Conservation (phyloP, 2,329 filamentous ascomycete genomes). For the Phyllosticta paracitricarpa region DNA sequence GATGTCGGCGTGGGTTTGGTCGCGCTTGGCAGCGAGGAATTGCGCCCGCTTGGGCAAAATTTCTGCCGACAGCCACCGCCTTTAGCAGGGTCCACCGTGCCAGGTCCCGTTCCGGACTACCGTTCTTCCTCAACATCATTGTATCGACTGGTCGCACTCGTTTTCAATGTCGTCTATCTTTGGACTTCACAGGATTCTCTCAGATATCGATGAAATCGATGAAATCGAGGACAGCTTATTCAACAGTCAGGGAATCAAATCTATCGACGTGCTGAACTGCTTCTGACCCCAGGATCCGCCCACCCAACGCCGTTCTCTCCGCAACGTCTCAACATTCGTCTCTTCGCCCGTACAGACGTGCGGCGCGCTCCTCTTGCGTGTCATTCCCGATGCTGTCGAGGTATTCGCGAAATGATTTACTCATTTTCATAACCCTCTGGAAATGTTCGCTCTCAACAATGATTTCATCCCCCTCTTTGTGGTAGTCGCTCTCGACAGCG, state of each 20-base stretch:
- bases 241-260: too few relatives aligned
- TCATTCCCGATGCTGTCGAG: conserved; percentile 3
- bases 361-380: background rate
- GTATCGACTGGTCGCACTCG: too few relatives aligned
- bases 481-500: background rate
- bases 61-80: background rate
- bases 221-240: too few relatives aligned
- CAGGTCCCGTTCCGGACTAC: too few relatives aligned
- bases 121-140: too few relatives aligned
- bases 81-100: too few relatives aligned
- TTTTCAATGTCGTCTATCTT: too few relatives aligned
- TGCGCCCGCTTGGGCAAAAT: background rate
- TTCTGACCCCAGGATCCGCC: too few relatives aligned
- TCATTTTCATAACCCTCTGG: conserved; percentile 5
- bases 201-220: too few relatives aligned
- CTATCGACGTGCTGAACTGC: too few relatives aligned
- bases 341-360: background rate
- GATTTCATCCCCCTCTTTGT: background rate
- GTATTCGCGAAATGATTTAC: conserved; percentile 1
- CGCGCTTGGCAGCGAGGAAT: background rate
- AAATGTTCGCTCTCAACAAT: conserved; percentile 2
- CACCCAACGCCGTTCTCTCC: too few relatives aligned
- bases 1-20: background rate
- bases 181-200: too few relatives aligned
- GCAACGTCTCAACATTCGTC: background rate